Evolutionary conservation across 2,329 filamentous ascomycete genomes (phyloP), one percentile per base, ranked within the genome.

Genomic region (Raffaelea arxii): DNA sequence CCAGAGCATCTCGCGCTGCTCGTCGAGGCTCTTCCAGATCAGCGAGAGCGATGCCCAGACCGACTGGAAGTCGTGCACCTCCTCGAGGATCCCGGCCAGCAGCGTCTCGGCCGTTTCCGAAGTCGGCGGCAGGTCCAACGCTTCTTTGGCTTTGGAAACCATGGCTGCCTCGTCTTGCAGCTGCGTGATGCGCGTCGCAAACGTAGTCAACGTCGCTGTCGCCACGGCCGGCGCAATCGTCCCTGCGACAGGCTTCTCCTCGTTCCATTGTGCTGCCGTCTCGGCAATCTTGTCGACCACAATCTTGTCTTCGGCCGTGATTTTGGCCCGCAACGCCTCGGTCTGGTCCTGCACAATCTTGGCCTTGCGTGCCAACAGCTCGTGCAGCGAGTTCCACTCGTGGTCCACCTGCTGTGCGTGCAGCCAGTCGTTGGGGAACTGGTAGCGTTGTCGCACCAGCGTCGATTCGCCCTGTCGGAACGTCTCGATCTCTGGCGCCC

Each of bases 11-110:
- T 98, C 94, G 25, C 88, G 81, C 16, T 96, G 84, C 58, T 97
- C 91, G 58, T 96, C 92, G 49, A 99, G 71, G 59, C 86, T 95
- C 62, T 87, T 86, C 92, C 92, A 99, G 51, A 98, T 95, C 6
- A 90, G 94, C 22, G 88, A 91, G 43, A 99, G 71, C 42, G 86
- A 91, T 25, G 91, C 86, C 92, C 92, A 99, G 10, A 99, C 92
- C 19, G 91, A 96, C 67, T 95, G 94, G 70, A 98, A 98, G 64
- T 99, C 92, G 51, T 94, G 88, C 3, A 99, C 89, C 66, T 99
- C 92, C 62, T 97, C 91, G 16, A 97, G 73, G 9, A 96, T 85
- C 23, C 84, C 78, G n/a, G 78, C 74, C 21, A 99, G 78, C n/a
- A 84, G 81, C 44, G 84, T 86, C n/a, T n/a, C n/a, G n/a, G n/a